Base-by-base conservation (phyloP, 139 green algal species). In the Chlorella sorokiniana region DNA sequence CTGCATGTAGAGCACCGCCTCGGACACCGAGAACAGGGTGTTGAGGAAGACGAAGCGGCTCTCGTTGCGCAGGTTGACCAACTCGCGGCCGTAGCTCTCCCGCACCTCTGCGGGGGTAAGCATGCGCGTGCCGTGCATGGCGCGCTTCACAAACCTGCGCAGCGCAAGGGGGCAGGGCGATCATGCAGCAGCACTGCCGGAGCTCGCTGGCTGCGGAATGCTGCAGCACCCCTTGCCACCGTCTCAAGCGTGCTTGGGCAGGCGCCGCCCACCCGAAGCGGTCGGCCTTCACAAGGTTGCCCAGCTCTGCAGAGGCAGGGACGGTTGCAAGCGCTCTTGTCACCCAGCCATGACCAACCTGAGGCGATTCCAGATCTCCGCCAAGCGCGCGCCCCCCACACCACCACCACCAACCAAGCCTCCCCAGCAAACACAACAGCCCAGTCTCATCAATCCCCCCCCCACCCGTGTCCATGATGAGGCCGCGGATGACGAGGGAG, bases 81-180 rank as follows among this genome's bases (percentile, higher is more conserved):
- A 83, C 86, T 99, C 93, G 3, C 94, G 88, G 35, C 95, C 95
- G 81, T 98, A 98, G 18, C 85, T 79, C 40, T 92, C 78, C 2
- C 90, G 87, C 29, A 83, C 90, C 85, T 97, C 94, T 10, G 77
- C 54, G 76, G 86, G 92, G 62, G 62, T 88, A 78, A 98, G 85
- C 94, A 98, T 98, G 73, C 87, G 88, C 6, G 94, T 98, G 61
- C 95, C 95, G 74, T 98, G 95, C 93, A 98, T 98, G 40, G 92
- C 95, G 4, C 95, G 88, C 89, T 98, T 98, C 14, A 98, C 91
- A 59, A 83, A 78, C 1, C 73, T 79, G 73, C 67, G 25, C 25
- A 0, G 31, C 4, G n/a, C 61, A 68, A 37, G 5, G 61, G 14
- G 33, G 16, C 63, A 44, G 33, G 63, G 33, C 27, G 52, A 61